phyloP scores from a whole-genome alignment of 2,329 filamentous ascomycete genomes.

The Elsinoe australis region DNA sequence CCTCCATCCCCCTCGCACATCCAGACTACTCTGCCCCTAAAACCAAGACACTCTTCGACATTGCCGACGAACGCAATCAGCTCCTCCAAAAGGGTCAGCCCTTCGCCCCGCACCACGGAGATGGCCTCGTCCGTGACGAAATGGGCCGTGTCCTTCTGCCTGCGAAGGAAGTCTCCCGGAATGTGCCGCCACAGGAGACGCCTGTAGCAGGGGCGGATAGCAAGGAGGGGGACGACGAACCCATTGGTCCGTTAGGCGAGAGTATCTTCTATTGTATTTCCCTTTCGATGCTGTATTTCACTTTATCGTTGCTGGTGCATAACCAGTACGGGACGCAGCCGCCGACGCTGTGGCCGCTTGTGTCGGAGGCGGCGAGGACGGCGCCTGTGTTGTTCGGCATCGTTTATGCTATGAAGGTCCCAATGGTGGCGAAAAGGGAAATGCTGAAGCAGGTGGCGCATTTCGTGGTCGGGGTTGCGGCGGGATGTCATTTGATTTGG shows the following conservation, averaged over 20 bases:
- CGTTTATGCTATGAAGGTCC: slow-evolving; percentile 38
- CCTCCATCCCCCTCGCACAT: slow-evolving; percentile 56
- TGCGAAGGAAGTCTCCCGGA: neutral
- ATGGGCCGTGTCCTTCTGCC: slow-evolving; percentile 29
- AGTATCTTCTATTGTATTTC: slow-evolving; percentile 47
- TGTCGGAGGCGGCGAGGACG: slow-evolving; percentile 55
- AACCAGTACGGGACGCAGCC: slow-evolving; percentile 52
- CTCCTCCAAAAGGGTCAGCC: slow-evolving; percentile 42
- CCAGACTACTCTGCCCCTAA: slow-evolving; percentile 58
- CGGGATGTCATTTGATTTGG: slow-evolving; percentile 73
- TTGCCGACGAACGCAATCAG: slow-evolving; percentile 55
- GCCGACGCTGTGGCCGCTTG: slow-evolving; percentile 24
- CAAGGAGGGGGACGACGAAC: slow-evolving; percentile 34
- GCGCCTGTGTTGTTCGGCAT: slow-evolving; percentile 40
- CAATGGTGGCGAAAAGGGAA: slow-evolving; percentile 38
- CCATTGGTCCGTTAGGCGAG: slow-evolving; percentile 41
- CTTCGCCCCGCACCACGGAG: slow-evolving; percentile 39
- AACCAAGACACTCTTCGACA: slow-evolving; percentile 62
- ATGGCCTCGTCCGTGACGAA: slow-evolving; percentile 28
- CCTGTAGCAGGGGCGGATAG: slow-evolving; percentile 25
- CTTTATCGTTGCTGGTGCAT: slow-evolving; percentile 70
- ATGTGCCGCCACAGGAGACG: neutral
- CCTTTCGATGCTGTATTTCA: slow-evolving; percentile 66
- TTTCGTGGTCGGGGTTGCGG: slow-evolving; percentile 50
- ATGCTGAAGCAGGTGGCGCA: slow-evolving; percentile 49